Evolutionary conservation across 2,329 filamentous ascomycete species (phyloP), one percentile per base, ranked within the genome.

Genomic region (Cytospora schulzeri): DNA sequence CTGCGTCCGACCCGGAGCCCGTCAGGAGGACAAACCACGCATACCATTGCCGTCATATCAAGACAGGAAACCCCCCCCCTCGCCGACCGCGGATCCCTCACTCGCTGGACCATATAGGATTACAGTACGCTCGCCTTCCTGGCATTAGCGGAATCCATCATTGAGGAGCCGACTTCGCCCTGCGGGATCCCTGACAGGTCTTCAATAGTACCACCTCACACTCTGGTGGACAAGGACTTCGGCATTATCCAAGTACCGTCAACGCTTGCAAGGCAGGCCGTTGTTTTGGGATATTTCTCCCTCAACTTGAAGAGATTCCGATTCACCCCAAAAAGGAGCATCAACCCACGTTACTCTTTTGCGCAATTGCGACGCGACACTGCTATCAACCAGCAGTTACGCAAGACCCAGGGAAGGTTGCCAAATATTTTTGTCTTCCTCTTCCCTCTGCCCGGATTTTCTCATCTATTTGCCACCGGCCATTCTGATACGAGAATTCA

Each of bases 321-420:
- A 50, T 29, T 48, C 4, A 8, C 17, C 22, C 51, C 55, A 63
- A 35, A 29, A 57, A 55, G 55, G 53, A 50, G 59, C 57, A 56
- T 31, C 51, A 63, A 31, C 60, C 52, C 64, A 41, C 55, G 60
- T 60, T 59, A 62, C 45, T n/a, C n/a, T 54, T 31, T 66, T 52
- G 54, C 65, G 65, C 65, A 64, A 66, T 64, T 63, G 56, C 65
- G 62, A 64, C 65, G 65, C 62, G 65, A 66, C 65, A 66, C 62
- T 48, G 60, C 60, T 24, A 54, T 63, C 64, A 54, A n/a, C 57
- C 64, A 52, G 15, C 60, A 38, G 29, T 60, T 35, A 60, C 62
- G 60, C 60, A 66, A 62, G 65, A 62, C 50, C 51, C 65, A 66
- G 48, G 52, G 38, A 38, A 15, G 50, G 29, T 51, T 50, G 26